Evolutionary conservation across 257 asterid species (phyloP).

Genomic region (Verbascum thapsus): DNA sequence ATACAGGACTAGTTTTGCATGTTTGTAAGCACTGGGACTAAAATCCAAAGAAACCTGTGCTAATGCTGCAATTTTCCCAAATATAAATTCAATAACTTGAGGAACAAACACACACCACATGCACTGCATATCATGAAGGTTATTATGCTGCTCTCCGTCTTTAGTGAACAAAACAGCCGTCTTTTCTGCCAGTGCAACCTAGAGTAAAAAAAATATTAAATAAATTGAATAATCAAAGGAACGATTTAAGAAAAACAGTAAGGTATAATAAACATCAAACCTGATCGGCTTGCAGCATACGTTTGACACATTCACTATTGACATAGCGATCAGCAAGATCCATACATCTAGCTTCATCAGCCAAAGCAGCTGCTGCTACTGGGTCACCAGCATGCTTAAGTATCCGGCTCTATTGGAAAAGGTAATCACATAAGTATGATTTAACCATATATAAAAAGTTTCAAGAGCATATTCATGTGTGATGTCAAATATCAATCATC

Average conservation of each 20-base stretch:
- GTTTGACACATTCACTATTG: slow-evolving; percentile 94
- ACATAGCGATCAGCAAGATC: slow-evolving; percentile 99
- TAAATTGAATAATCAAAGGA: slow-evolving; percentile 20
- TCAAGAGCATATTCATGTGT: no score
- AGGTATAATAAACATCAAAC: slow-evolving; percentile 37
- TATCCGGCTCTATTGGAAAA: slow-evolving; percentile 77
- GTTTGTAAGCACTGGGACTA: no score
- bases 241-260: slow-evolving; percentile 5
- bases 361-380: slow-evolving; percentile 87
- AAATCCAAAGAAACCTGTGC: no score
- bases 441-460: not conserved
- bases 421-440: slow-evolving; percentile 27
- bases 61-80: no score
- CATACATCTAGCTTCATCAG: slow-evolving; percentile 98
- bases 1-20: no score
- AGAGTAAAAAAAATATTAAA: slow-evolving; percentile 32
- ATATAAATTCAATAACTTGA: slow-evolving; percentile 14
- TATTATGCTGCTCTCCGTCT: slow-evolving; percentile 98
- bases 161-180: slow-evolving; percentile 92
- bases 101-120: slow-evolving; percentile 72
- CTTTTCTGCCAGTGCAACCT: slow-evolving; percentile 93
- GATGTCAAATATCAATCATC: no score
- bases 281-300: slow-evolving; percentile 99
- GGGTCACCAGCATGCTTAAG: slow-evolving; percentile 94
- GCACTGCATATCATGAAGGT: slow-evolving; percentile 99